A percentile compares a stretch with the other conserved stretches of the same genome.
These are phyloP conservation scores for Brassica hybrid DNA, from an alignment of 441 rosid genomes.

Conservation along the genomic window DNA sequence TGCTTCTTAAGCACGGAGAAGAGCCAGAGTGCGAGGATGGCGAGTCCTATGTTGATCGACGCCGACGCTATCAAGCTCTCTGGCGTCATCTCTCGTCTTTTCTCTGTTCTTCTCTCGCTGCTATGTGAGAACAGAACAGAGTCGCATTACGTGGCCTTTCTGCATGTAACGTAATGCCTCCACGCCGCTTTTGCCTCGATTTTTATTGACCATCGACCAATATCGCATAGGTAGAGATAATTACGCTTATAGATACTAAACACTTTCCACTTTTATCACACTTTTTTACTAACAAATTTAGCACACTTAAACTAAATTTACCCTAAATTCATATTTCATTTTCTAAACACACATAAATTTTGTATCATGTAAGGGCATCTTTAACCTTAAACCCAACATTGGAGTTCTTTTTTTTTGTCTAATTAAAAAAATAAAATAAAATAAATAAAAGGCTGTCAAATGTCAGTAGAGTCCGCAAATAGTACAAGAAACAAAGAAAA, in stretches of 20 bases:
- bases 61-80: slow-evolving; percentile 81
- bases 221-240: neutral
- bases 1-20: slow-evolving; percentile 85
- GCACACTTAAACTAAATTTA: too few species aligned
- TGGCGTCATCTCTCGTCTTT: slow-evolving; percentile 55
- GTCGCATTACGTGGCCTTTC: slow-evolving; percentile 30
- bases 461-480: too few species aligned
- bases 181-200: slow-evolving; percentile 39
- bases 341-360: too few species aligned
- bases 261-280: too few species aligned
- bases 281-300: too few species aligned
- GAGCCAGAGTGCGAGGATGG: slow-evolving; percentile 64
- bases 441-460: too few species aligned
- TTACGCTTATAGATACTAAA: neutral
- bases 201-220: slow-evolving; percentile 29
- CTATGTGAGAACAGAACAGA: slow-evolving; percentile 24
- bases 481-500: too few species aligned
- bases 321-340: too few species aligned
- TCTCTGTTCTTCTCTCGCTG: slow-evolving; percentile 12
- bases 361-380: too few species aligned
- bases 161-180: slow-evolving; percentile 33
- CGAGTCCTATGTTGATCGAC: slow-evolving; percentile 76
- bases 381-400: too few species aligned
- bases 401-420: too few species aligned
- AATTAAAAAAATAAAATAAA: too few species aligned